Conservation (phyloP, 2,329 filamentous ascomycete species). For the Delphinella strobiligena region DNA sequence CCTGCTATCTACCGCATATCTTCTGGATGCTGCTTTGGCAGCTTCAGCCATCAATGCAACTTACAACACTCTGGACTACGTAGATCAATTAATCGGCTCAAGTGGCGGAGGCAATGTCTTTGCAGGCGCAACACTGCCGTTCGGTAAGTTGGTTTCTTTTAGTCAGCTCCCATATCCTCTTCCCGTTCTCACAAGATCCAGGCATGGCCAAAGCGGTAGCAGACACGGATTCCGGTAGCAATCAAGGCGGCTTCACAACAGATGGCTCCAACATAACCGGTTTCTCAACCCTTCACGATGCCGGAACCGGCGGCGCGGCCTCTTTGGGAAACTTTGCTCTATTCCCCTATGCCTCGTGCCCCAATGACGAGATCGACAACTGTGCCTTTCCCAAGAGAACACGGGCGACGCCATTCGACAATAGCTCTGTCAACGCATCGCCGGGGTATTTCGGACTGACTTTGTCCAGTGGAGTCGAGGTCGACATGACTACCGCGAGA, state of each 20-base stretch:
- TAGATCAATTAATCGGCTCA: constrained; percentile 33
- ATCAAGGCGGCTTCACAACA: constrained; percentile 43
- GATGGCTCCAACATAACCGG: constrained; percentile 30
- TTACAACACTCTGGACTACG: constrained; percentile 20
- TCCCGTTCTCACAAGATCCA: neutral
- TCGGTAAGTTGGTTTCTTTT: too few species aligned
- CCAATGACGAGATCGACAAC: constrained; percentile 46
- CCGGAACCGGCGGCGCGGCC: constrained; percentile 40
- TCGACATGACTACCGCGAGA: constrained; percentile 50
- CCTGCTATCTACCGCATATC: neutral
- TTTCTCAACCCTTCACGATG: constrained; percentile 38
- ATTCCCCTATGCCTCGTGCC: constrained; percentile 53
- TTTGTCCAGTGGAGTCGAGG: constrained; percentile 43
- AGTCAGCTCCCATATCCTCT: neutral
- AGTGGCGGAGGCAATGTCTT: constrained; percentile 33
- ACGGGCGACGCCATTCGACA: constrained; percentile 37
- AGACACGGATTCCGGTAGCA: constrained; percentile 36
- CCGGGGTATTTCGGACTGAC: constrained; percentile 49
- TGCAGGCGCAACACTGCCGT: constrained; percentile 32
- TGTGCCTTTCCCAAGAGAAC: constrained; percentile 42
- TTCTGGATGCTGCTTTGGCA: too few species aligned
- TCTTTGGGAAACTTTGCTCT: constrained; percentile 66
- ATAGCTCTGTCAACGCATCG: constrained; percentile 38
- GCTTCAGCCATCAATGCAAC: too few species aligned
- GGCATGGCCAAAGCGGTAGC: constrained; percentile 35